Evolutionary conservation across 2,329 filamentous ascomycete species (phyloP).

Genomic region (Fusarium nisikadoi): DNA sequence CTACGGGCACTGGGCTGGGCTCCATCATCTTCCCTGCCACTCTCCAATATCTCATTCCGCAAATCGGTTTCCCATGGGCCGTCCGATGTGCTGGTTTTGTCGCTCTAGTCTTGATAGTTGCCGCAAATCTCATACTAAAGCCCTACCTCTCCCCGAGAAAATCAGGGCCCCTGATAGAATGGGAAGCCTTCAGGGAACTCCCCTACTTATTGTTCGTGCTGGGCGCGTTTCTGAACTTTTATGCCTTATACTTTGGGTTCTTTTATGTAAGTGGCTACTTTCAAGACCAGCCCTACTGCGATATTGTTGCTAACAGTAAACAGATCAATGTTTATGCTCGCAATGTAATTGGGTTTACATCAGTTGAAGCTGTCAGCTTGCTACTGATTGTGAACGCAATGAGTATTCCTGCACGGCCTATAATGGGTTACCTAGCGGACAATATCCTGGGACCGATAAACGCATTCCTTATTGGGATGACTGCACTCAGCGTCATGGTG

Average conservation of each 20-base stretch:
- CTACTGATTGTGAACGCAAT: constrained; percentile 74
- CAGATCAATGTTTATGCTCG: constrained; percentile 57
- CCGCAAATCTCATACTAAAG: constrained; percentile 54
- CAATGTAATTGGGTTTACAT: constrained; percentile 53
- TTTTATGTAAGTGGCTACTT: constrained; percentile 56
- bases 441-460: constrained; percentile 62
- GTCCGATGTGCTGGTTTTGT: constrained; percentile 74
- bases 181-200: constrained; percentile 65
- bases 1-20: constrained; percentile 67
- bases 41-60: constrained; percentile 66
- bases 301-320: constrained; percentile 3
- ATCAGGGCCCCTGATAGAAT: constrained; percentile 64
- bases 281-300: constrained; percentile 35
- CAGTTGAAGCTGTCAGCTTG: constrained; percentile 64
- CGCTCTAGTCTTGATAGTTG: constrained; percentile 57
- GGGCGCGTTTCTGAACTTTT: constrained; percentile 59
- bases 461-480: constrained; percentile 46
- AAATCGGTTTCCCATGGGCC: constrained; percentile 71
- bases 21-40: constrained; percentile 66
- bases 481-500: constrained; percentile 43
- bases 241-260: constrained; percentile 53
- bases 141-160: constrained; percentile 61
- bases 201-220: constrained; percentile 64
- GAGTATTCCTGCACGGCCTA: constrained; percentile 65
- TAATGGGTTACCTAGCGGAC: constrained; percentile 70